A percentile compares a stretch with the other conserved stretches of the same genome.
These are phyloP conservation scores for Wilcoxina mikolae DNA, from an alignment of 495 filamentous ascomycete species.

Conservation along the genomic window DNA sequence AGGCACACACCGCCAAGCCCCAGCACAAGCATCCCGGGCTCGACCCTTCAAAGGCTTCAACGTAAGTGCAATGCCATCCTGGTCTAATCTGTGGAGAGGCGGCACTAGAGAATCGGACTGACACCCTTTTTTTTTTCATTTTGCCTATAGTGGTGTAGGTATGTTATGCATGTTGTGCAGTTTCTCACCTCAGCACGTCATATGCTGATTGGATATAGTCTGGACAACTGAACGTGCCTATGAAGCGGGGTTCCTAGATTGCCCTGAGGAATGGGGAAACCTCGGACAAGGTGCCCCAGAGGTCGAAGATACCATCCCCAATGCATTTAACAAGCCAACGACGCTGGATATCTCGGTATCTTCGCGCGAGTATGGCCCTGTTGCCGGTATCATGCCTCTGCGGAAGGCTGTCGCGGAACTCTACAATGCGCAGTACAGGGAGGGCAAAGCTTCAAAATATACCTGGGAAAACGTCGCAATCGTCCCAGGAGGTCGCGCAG, in stretches of 20 bases:
- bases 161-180: background rate
- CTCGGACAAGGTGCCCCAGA: slow-evolving; percentile 90
- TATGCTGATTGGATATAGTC: slow-evolving; percentile 41
- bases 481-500: slow-evolving; percentile 83
- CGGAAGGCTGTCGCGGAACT: slow-evolving; percentile 78
- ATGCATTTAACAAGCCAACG: slow-evolving; percentile 78
- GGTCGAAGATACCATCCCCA: slow-evolving; percentile 81
- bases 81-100: background rate
- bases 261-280: slow-evolving; percentile 78
- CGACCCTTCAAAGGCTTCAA: slow-evolving; percentile 19
- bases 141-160: slow-evolving; percentile 6
- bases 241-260: slow-evolving; percentile 67
- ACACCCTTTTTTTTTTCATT: too few species aligned
- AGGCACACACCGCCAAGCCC: slow-evolving; percentile 9
- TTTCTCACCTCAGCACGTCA: background rate
- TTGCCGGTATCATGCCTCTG: slow-evolving; percentile 81
- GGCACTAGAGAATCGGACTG: background rate
- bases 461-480: slow-evolving; percentile 99
- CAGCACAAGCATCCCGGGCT: slow-evolving; percentile 21
- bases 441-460: slow-evolving; percentile 79
- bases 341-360: slow-evolving; percentile 59
- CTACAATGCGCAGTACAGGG: slow-evolving; percentile 83
- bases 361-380: slow-evolving; percentile 82
- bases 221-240: slow-evolving; percentile 74
- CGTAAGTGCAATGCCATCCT: slow-evolving; percentile 7